Conservation (phyloP, 257 asterid genomes). For the Striga asiatica region DNA sequence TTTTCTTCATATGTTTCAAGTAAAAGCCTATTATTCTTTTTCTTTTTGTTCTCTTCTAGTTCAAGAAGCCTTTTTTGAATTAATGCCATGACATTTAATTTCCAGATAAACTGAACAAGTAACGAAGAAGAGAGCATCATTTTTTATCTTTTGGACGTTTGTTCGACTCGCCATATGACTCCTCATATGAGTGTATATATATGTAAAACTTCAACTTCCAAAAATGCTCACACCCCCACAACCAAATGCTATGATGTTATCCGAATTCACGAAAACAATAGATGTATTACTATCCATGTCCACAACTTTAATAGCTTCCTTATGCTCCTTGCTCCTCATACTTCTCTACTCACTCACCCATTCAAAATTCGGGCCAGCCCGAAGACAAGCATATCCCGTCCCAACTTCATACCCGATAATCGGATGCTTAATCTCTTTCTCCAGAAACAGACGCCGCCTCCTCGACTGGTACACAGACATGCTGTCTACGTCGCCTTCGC, state of each 20-base stretch:
- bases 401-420: conserved; percentile 41
- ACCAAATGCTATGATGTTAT: no score
- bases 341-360: conserved; percentile 18
- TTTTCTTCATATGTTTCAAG: no score
- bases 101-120: no score
- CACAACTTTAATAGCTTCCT: conserved; percentile 9
- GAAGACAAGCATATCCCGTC: not conserved
- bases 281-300: not conserved
- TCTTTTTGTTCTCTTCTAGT: no score
- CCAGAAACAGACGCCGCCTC: conserved; percentile 44
- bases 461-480: conserved; percentile 66
- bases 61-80: no score
- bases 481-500: conserved; percentile 33
- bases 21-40: no score
- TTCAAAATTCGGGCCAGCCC: conserved; percentile 13
- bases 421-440: conserved; percentile 51
- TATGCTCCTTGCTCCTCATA: conserved; percentile 10
- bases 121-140: no score
- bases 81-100: no score
- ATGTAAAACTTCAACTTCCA: not conserved
- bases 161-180: no score
- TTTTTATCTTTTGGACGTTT: not conserved
- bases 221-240: not conserved
- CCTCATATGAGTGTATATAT: no score
- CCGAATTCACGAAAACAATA: not conserved